Conservation (phyloP, 768 basidiomycete genomes). For the Trametes gibbosa region DNA sequence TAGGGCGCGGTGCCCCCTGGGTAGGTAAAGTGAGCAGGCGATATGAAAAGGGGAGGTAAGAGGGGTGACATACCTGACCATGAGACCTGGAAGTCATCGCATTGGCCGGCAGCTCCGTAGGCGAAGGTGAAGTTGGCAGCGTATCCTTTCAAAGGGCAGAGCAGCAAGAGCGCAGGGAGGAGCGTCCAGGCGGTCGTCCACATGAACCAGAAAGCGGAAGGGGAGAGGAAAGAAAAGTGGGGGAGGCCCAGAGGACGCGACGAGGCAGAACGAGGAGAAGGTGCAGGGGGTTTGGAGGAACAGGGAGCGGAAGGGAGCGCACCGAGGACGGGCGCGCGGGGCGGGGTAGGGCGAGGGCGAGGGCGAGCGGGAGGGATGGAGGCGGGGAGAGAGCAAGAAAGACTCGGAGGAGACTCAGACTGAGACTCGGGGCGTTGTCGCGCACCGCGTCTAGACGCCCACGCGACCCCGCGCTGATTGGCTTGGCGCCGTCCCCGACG, state of each 20-base stretch:
- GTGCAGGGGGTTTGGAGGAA: neutral
- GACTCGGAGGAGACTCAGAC: too few species aligned
- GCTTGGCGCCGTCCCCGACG: neutral
- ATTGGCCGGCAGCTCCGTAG: constrained; percentile 52
- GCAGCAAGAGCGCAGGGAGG: constrained; percentile 22
- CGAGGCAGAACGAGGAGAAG: neutral
- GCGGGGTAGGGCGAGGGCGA: neutral
- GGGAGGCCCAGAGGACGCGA: neutral
- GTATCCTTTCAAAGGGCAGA: constrained; percentile 15
- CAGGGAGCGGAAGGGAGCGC: constrained; percentile 4
- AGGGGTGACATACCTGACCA: constrained; percentile 51
- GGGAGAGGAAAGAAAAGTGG: neutral
- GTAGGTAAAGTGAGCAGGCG: neutral
- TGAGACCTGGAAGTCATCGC: constrained; percentile 56
- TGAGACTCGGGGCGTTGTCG: neutral
- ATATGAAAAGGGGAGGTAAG: neutral
- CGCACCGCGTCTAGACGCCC: neutral
- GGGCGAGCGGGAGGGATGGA: neutral
- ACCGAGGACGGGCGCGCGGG: neutral
- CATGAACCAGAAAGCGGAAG: constrained; percentile 13
- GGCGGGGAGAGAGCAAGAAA: neutral
- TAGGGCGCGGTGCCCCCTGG: constrained; percentile 60
- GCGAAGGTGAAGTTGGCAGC: constrained; percentile 46
- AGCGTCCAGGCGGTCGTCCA: constrained; percentile 21
- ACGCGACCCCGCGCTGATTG: neutral